Evolutionary conservation across 768 basidiomycete species (phyloP).

Genomic region (Hemileccinum impolitum): DNA sequence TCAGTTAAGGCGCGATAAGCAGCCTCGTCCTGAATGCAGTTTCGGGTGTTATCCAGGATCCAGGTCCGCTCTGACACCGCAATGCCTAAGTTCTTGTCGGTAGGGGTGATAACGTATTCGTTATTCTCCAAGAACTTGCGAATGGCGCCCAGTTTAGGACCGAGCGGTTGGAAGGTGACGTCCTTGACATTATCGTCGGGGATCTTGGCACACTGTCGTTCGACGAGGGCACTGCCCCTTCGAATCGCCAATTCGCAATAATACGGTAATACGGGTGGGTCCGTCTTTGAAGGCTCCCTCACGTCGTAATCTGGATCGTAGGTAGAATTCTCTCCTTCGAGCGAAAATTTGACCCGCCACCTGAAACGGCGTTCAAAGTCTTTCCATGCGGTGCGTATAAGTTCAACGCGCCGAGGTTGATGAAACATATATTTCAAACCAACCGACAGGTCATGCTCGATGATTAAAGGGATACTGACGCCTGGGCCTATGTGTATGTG

Average conservation of each 20-base stretch:
- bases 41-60: background rate
- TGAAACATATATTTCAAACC: conserved; percentile 9
- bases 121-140: background rate
- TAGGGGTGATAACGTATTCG: background rate
- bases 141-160: background rate
- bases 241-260: background rate
- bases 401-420: background rate
- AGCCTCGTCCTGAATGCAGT: background rate
- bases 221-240: background rate
- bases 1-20: background rate
- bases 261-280: conserved; percentile 1
- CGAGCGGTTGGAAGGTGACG: conserved; percentile 1
- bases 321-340: background rate
- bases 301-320: conserved; percentile 19
- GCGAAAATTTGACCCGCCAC: background rate
- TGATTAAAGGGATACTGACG: background rate
- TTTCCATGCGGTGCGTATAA: background rate
- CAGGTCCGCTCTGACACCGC: conserved; percentile 6
- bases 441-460: background rate
- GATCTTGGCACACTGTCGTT: too few species aligned
- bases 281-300: background rate
- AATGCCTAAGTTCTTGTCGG: conserved; percentile 3
- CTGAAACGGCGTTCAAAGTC: conserved; percentile 8
- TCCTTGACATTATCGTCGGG: background rate
- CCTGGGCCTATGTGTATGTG: background rate